phyloP scores from a whole-genome alignment of 73 alveolate species.

The Diophrys sp. region DNA sequence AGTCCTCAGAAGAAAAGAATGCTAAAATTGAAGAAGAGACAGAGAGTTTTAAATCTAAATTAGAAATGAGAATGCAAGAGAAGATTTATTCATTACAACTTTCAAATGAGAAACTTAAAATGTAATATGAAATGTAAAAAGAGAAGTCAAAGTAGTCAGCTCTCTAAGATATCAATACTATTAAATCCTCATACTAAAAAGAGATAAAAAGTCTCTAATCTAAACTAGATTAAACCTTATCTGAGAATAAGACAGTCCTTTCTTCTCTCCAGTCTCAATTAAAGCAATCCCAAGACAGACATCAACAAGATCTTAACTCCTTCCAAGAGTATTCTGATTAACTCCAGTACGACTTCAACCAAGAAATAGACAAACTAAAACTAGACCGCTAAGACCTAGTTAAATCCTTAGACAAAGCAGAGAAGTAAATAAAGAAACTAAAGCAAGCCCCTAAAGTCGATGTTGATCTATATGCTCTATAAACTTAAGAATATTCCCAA shows the following conservation, averaged over 20 bases:
- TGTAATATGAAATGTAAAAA: background rate
- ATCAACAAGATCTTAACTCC: background rate
- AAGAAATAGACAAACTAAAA: background rate
- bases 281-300: background rate
- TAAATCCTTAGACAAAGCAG: background rate
- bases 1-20: no score
- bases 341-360: background rate
- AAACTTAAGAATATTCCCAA: background rate
- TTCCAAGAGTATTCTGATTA: background rate
- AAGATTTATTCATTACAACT: background rate
- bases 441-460: background rate
- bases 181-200: background rate
- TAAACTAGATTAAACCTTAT: background rate
- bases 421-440: no score
- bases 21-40: no score
- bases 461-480: background rate
- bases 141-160: background rate
- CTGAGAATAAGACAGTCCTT: background rate
- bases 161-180: no score
- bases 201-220: background rate
- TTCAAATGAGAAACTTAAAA: background rate
- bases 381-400: background rate
- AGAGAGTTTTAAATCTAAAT: no score
- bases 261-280: background rate
- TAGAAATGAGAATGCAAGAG: background rate